Conservation (phyloP, 176 grass and related monocot genomes). For the Avena sativa region DNA sequence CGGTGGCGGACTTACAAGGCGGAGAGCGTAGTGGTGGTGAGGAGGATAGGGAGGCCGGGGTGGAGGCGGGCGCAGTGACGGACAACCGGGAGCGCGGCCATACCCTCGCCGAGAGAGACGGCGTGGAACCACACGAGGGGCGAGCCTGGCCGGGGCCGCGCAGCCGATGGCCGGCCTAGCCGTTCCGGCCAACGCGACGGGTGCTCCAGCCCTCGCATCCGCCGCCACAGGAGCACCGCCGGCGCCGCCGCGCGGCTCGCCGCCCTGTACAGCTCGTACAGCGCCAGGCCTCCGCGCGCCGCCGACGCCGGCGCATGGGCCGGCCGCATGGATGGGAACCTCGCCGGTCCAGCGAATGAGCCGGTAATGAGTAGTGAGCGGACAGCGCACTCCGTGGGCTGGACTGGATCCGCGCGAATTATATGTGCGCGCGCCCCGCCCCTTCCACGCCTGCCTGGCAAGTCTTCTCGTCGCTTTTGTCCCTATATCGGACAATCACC, state of each 20-base stretch:
- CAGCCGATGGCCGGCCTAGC: slow-evolving; percentile 59
- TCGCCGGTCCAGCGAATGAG: not conserved
- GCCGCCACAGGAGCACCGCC: slow-evolving; percentile 56
- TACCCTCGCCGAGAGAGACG: slow-evolving; percentile 85
- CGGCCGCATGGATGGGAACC: slow-evolving; percentile 37
- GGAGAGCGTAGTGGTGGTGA: slow-evolving; percentile 87
- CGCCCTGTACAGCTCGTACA: slow-evolving; percentile 65
- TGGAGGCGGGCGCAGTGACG: slow-evolving; percentile 57
- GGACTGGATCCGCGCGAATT: too few relatives aligned
- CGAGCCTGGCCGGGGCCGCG: slow-evolving; percentile 53
- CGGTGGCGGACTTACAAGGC: slow-evolving; percentile 57
- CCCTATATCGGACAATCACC: too few relatives aligned
- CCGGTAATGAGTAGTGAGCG: not conserved
- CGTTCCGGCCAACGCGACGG: slow-evolving; percentile 65
- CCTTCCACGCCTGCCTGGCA: too few relatives aligned
- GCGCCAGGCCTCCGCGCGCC: slow-evolving; percentile 38
- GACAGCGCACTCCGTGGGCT: too few relatives aligned
- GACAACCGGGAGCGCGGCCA: slow-evolving; percentile 80
- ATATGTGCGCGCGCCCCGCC: too few relatives aligned
- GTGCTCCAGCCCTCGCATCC: slow-evolving; percentile 67
- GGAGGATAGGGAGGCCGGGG: slow-evolving; percentile 59
- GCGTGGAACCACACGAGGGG: slow-evolving; percentile 87
- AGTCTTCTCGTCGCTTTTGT: too few relatives aligned
- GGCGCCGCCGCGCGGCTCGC: slow-evolving; percentile 59
- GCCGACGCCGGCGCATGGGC: slow-evolving; percentile 16